Evolutionary conservation across 352 stramenopile genomes (phyloP), one percentile per base, ranked within the genome.

Genomic region (Globisporangium abappressorium): DNA sequence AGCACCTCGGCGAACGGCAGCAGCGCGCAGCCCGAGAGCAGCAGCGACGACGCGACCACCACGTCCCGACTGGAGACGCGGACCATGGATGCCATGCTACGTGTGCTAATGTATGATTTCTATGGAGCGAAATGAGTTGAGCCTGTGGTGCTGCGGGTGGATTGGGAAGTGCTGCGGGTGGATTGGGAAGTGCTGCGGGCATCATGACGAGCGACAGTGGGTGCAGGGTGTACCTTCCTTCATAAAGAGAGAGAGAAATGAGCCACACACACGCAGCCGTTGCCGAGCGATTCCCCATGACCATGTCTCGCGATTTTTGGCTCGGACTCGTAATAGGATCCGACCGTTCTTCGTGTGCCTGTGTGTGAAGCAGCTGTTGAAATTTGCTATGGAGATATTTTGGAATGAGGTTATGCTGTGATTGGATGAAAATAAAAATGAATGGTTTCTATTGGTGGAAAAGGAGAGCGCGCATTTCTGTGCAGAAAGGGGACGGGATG

Each of bases 1-100:
- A 59, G 15, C 30, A 82, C 43, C 49, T 84, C 77, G 14, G 77
- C 57, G 15, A 76, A 66, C 38, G 77, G 74, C 3, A 84, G 65
- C 11, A 77, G 61, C 4, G 70, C 77, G 3, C 74, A 70, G 14
- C 69, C 70, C 2, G 51, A 59, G 12, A 83, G 49, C 43, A 74
- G 62, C 5, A 62, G n/a, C 11, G 56, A 36, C 9, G 56, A 62
- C 30, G 56, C 56, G 56, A 74, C 34, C 12, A 57, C 59, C 20
- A 62, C 36, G 56, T 62, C 56, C 9, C 56, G 56, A 49, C 56
- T 62, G 56, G 56, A 62, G 18, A 62, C 33, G 33, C 56, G n/a
- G 56, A 62, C 30, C 11, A 38, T 26, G 33, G 56, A 62, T 33
- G 33, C 33, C 56, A 62, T 62, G 56, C n/a, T 49, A 26, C 24